Base-by-base conservation (phyloP, 2,329 filamentous ascomycete genomes). In the Nigrospora sphaerica region DNA sequence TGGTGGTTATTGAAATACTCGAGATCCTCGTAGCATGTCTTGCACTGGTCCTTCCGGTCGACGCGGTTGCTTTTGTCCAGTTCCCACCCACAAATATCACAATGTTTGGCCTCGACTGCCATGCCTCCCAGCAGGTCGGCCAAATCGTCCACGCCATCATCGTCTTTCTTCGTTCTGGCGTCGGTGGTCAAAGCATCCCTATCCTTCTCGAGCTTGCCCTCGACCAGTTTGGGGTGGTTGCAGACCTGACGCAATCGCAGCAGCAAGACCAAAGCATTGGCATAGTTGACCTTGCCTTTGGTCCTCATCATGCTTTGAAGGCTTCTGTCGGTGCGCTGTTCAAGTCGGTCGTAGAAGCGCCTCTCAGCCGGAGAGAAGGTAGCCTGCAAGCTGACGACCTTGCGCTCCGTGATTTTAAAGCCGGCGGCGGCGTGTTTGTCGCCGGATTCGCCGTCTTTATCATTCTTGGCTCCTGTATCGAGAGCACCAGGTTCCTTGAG, bases 301-400 rank as follows among this genome's bases (percentile, higher is more conserved):
- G 95, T 90, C 85, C 79, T 81, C 83, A 95, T 91, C 86, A 97
- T 95, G 62, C 83, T 80, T 57, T 95, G 83, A 43, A 98, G 78
- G 57, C 88, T 90, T 60, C 84, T 82, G 62, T 97, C 88, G 12
- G 93, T 91, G 33, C 93, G 83, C 49, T 83, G 77, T 58, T 95
- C 88, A 1, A 98, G 72, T 11, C 86, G 80, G 43, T 89, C 75
- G 63, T 98, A 98, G 65, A 97, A 97, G 42, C 76, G 77, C 48
- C 86, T 80, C 67, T 98, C 93, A 12, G 84, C 83, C 0, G 81
- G 76, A 7, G 87, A 86, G 57, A 98, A 90, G 40, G 88, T 75
- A 12, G 87, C 83, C 45, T 85, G 77, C 16, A 97, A 74, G 7
- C 84, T 86, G 54, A 95, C 81, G 12, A 98, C 84, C 57, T 91